Percentiles rank a stretch among this genome's conserved stretches.
phyloP scores from a whole-genome alignment of 108 stramenopile species.

The Chaetoceros muelleri region DNA sequence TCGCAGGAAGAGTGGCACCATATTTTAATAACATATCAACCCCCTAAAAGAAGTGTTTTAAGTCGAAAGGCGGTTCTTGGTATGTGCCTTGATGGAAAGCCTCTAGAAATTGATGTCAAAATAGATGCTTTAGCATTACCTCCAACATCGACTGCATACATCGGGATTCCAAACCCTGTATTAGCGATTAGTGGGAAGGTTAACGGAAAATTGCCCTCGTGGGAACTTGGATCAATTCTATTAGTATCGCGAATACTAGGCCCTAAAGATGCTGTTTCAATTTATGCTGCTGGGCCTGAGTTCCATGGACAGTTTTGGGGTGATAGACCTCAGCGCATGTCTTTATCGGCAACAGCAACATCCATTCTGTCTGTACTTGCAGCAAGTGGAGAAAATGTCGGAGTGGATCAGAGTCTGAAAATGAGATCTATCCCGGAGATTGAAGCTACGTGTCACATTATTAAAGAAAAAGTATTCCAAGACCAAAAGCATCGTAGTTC shows the following conservation, averaged over 20 bases:
- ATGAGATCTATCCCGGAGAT: slow-evolving; percentile 62
- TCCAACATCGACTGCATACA: slow-evolving; percentile 54
- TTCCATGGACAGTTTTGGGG: slow-evolving; percentile 82
- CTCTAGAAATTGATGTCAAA: slow-evolving; percentile 66
- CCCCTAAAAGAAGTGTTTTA: slow-evolving; percentile 72
- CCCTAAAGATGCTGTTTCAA: slow-evolving; percentile 69
- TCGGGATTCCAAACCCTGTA: slow-evolving; percentile 71
- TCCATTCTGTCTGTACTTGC: slow-evolving; percentile 66
- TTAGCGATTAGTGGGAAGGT: slow-evolving; percentile 66
- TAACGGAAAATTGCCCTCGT: slow-evolving; percentile 52
- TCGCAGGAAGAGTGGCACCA: slow-evolving; percentile 77
- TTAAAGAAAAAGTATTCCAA: slow-evolving; percentile 42
- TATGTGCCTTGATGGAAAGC: slow-evolving; percentile 69
- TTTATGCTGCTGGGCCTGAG: slow-evolving; percentile 70
- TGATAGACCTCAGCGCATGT: slow-evolving; percentile 76
- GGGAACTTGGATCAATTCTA: slow-evolving; percentile 73
- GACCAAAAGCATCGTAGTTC: slow-evolving; percentile 9
- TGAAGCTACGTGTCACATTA: slow-evolving; percentile 67
- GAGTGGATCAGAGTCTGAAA: slow-evolving; percentile 68
- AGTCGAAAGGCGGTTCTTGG: slow-evolving; percentile 52
- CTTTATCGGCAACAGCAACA: slow-evolving; percentile 72
- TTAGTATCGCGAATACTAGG: slow-evolving; percentile 55
- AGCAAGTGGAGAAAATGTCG: slow-evolving; percentile 71
- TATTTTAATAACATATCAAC: slow-evolving; percentile 67
- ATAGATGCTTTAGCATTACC: slow-evolving; percentile 70